These are phyloP conservation scores for Massospora cicadina DNA, from an alignment of 371 early-diverging fungal genomes.

Conservation along the genomic window DNA sequence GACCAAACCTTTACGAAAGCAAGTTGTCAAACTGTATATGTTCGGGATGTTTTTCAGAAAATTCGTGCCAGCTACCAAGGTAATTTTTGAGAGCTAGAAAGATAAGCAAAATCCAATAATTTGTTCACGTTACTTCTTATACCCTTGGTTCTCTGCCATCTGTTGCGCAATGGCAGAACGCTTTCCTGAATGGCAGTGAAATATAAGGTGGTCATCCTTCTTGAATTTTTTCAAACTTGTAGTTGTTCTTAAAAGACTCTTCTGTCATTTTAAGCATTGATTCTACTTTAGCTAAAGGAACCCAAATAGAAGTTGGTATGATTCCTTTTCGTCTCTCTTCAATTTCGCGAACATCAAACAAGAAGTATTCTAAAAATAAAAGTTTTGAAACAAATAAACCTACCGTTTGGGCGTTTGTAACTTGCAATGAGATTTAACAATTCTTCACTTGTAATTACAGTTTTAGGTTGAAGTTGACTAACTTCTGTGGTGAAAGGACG, in stretches of 20 bases:
- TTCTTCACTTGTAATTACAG: no score
- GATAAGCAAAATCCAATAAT: neutral
- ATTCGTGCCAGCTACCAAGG: constrained; percentile 32
- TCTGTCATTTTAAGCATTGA: constrained; percentile 23
- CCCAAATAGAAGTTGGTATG: constrained; percentile 29
- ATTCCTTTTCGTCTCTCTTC: constrained; percentile 25
- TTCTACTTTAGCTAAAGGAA: constrained; percentile 27
- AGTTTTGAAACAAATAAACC: neutral
- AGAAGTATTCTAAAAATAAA: constrained; percentile 15
- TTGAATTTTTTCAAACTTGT: constrained; percentile 17
- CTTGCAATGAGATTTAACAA: no score
- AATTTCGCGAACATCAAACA: constrained; percentile 31
- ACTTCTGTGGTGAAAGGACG: no score
- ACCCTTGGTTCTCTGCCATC: constrained; percentile 17
- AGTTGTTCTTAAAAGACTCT: constrained; percentile 20
- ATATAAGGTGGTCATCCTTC: constrained; percentile 23
- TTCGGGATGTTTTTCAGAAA: constrained; percentile 10
- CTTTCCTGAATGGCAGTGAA: constrained; percentile 29
- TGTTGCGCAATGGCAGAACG: constrained; percentile 28
- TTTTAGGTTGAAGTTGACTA: no score
- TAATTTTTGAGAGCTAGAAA: constrained; percentile 21
- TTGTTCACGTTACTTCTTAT: neutral
- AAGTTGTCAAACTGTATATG: neutral
- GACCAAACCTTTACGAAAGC: no score
- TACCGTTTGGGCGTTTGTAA: no score